phyloP scores from a whole-genome alignment of 352 stramenopile genomes.

The Globisporangium takayamanum region DNA sequence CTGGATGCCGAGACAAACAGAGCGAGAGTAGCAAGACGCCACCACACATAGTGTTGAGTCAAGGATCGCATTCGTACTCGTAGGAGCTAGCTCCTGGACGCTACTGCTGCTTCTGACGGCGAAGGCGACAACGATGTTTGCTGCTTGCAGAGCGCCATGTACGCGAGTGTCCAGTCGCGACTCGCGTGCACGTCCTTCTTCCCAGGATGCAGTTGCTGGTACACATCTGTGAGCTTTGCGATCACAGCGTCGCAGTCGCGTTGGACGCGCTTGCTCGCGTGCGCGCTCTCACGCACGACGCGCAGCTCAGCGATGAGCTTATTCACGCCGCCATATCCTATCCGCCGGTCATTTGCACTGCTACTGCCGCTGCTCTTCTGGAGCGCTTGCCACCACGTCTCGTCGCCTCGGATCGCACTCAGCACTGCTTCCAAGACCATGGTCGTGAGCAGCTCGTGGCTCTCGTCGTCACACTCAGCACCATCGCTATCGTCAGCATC shows the following conservation, averaged over 20 bases:
- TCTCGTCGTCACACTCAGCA: slow-evolving; percentile 12
- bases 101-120: too few relatives aligned
- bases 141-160: slow-evolving; percentile 29
- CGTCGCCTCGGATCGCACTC: slow-evolving; percentile 50
- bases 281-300: slow-evolving; percentile 33
- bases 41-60: too few relatives aligned
- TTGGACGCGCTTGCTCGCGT: slow-evolving; percentile 28
- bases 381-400: slow-evolving; percentile 53
- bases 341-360: slow-evolving; percentile 19
- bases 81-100: too few relatives aligned
- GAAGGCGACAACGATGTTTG: background rate
- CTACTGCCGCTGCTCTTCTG: slow-evolving; percentile 11
- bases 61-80: too few relatives aligned
- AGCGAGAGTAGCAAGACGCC: too few relatives aligned
- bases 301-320: slow-evolving; percentile 63
- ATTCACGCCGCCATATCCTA: slow-evolving; percentile 61
- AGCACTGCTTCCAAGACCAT: slow-evolving; percentile 52
- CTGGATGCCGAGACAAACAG: too few relatives aligned
- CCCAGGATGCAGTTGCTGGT: slow-evolving; percentile 45
- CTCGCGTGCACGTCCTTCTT: slow-evolving; percentile 33
- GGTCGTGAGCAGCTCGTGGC: slow-evolving; percentile 23
- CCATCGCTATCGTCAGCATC: slow-evolving; percentile 13
- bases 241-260: slow-evolving; percentile 25
- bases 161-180: slow-evolving; percentile 25
- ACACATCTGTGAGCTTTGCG: slow-evolving; percentile 40